A percentile compares a stretch with the other conserved stretches of the same genome.
Conservation (phyloP, 2,329 filamentous ascomycete species). For the Pestalotiopsis sp. region DNA sequence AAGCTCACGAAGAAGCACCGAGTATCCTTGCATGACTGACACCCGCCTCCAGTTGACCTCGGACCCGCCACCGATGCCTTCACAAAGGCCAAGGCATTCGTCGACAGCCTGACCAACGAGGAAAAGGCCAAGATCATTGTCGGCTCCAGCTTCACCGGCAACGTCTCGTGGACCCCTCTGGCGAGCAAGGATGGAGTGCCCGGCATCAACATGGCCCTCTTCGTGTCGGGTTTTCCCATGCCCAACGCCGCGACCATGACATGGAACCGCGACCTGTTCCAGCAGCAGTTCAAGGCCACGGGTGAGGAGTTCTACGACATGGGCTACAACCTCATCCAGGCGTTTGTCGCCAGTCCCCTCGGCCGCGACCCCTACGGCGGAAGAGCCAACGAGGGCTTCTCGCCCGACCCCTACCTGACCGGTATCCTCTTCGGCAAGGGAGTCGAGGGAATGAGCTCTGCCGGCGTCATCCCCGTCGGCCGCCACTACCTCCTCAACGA, state of each 20-base stretch:
- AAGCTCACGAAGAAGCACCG: not conserved
- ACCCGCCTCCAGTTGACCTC: conserved; percentile 1
- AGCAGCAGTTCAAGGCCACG: conserved; percentile 19
- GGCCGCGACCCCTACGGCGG: conserved; percentile 13
- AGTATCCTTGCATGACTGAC: not conserved
- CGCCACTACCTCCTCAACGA: conserved; percentile 13
- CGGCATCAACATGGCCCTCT: conserved; percentile 21
- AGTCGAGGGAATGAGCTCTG: conserved; percentile 9
- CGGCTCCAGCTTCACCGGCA: conserved; percentile 6
- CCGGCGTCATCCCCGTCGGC: conserved; percentile 4
- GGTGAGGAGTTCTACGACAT: conserved; percentile 21
- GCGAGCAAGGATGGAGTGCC: conserved; percentile 20
- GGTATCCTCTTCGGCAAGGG: conserved; percentile 10
- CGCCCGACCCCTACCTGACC: conserved; percentile 10
- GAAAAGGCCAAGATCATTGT: conserved; percentile 9
- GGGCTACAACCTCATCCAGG: conserved; percentile 21
- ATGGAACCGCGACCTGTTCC: conserved; percentile 21
- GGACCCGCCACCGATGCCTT: conserved; percentile 2
- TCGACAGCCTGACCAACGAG: conserved; percentile 2
- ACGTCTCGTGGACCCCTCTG: not conserved
- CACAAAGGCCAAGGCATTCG: conserved; percentile 9
- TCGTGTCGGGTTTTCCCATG: conserved; percentile 22
- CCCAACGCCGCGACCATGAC: conserved; percentile 23
- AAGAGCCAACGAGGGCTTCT: conserved; percentile 8
- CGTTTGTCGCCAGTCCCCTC: conserved; percentile 18